Base-by-base conservation (phyloP, 1,284 basidiomycete species). In the Naganishia albida region DNA sequence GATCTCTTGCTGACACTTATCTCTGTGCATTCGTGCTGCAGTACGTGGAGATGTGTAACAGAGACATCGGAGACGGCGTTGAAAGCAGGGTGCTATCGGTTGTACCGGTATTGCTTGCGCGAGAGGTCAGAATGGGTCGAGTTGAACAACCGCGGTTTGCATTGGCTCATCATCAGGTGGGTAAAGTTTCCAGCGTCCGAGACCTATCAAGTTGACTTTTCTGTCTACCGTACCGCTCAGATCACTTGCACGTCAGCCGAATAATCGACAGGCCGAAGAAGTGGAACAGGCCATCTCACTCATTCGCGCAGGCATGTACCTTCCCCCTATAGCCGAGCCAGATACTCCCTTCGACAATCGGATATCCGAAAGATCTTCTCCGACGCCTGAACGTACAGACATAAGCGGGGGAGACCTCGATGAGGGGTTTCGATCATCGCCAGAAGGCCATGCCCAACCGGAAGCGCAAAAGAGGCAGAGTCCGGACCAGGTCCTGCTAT, bases 221-320 rank as follows among this genome's bases (percentile, higher is more conserved):
- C 56, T 54, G 65, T 93, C 93, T 67, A 87, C 93, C 0, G 82
- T 97, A 25, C 43, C 8, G 6, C 25, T n/a, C 23, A 55, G 42
- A 25, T 25, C 42, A n/a, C 44, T 60, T 7, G 56, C 56, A 4
- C 56, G 46, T 49, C 56, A 30, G 85, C 88, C 1, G 86, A 93
- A 18, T 90, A 92, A 72, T 71, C 72, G 62, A 1, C 83, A 88
- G 70, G 85, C 88, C 1, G 82, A 88, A 2, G 95, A 99, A 80
- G 90, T 93, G 73, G 91, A 97, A 74, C 93, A 98, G 76, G 92
- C 86, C n/a, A 86, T 99, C 71, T 91, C 92, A 69, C 85, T 98
- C 23, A 85, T 98, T 53, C 88, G 95, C n/a, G 81, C 87, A 1
- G 85, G 94, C 46, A 84, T 94, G 23, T 86, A 70, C 4, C 72